Percentiles rank a stretch among this genome's conserved stretches.
These are phyloP conservation scores for Paracorniculantispora psalliotae DNA, from an alignment of 2,329 filamentous ascomycete species.

Conservation along the genomic window DNA sequence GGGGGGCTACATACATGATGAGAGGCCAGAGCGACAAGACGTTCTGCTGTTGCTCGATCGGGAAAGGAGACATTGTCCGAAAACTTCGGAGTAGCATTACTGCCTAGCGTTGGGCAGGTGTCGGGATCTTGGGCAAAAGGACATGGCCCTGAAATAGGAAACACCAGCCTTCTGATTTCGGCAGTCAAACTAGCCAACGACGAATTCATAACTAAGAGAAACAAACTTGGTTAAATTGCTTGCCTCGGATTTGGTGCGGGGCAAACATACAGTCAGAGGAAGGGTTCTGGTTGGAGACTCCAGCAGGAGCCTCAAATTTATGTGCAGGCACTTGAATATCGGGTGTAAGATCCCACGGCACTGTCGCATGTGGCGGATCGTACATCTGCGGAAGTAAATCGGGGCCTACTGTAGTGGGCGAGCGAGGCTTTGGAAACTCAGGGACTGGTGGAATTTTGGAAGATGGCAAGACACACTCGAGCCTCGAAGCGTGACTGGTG, in stretches of 20 bases:
- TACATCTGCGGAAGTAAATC: background rate
- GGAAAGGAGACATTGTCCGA: slow-evolving; percentile 50
- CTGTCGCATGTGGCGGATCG: background rate
- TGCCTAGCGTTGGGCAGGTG: slow-evolving; percentile 22
- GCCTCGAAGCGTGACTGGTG: background rate
- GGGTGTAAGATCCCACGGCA: background rate
- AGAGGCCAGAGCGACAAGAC: slow-evolving; percentile 23
- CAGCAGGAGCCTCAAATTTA: background rate
- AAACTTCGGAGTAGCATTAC: slow-evolving; percentile 36
- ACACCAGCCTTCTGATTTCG: slow-evolving; percentile 55
- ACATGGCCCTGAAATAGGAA: slow-evolving; percentile 48
- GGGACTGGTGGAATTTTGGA: background rate
- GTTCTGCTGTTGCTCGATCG: slow-evolving; percentile 46
- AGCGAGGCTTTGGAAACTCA: background rate
- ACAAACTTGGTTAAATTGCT: background rate
- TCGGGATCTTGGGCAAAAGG: slow-evolving; percentile 52
- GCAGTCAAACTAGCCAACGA: slow-evolving; percentile 58
- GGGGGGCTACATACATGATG: background rate
- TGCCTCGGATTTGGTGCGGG: background rate
- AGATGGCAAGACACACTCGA: background rate
- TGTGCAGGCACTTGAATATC: background rate
- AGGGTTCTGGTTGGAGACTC: background rate
- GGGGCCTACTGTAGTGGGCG: background rate
- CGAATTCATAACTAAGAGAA: slow-evolving; percentile 56
- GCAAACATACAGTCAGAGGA: background rate